Evolutionary conservation across 2,329 filamentous ascomycete genomes (phyloP).

Genomic region (Trichoderma hamatum): DNA sequence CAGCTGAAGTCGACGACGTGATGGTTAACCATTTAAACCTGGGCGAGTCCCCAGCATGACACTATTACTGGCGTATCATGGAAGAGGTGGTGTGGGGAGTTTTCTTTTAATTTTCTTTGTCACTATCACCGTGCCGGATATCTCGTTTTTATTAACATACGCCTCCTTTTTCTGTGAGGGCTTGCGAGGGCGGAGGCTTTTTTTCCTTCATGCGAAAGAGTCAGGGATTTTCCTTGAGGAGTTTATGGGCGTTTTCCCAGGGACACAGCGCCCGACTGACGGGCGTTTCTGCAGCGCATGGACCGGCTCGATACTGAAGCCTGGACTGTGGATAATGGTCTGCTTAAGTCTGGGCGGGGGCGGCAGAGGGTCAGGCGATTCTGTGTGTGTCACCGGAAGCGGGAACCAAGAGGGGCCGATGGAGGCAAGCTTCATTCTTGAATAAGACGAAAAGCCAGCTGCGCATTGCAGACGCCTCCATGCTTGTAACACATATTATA

Average conservation of each 20-base stretch:
- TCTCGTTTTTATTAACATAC: slow-evolving; percentile 15
- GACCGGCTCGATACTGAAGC: slow-evolving; percentile 9
- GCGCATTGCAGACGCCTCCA: slow-evolving; percentile 4
- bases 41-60: slow-evolving; percentile 25
- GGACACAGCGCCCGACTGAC: neutral
- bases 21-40: slow-evolving; percentile 25
- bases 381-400: slow-evolving; percentile 14
- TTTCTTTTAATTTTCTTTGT: slow-evolving; percentile 23
- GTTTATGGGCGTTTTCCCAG: slow-evolving; percentile 27
- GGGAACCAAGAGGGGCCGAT: slow-evolving; percentile 19
- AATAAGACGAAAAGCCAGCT: slow-evolving; percentile 15
- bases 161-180: neutral
- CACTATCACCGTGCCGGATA: slow-evolving; percentile 17
- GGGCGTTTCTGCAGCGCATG: slow-evolving; percentile 18
- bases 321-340: slow-evolving; percentile 21
- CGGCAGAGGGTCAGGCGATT: slow-evolving; percentile 23
- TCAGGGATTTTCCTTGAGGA: slow-evolving; percentile 20
- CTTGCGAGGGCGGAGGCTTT: slow-evolving; percentile 15
- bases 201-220: slow-evolving; percentile 21
- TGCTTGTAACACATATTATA: slow-evolving; percentile 10
- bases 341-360: slow-evolving; percentile 23
- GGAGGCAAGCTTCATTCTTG: slow-evolving; percentile 18
- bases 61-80: slow-evolving; percentile 27
- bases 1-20: slow-evolving; percentile 28
- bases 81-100: slow-evolving; percentile 24